Percentiles rank a stretch among this genome's conserved stretches.
Evolutionary conservation across 805 yeast genomes (phyloP).

Genomic region (Starmerella bacillaris): DNA sequence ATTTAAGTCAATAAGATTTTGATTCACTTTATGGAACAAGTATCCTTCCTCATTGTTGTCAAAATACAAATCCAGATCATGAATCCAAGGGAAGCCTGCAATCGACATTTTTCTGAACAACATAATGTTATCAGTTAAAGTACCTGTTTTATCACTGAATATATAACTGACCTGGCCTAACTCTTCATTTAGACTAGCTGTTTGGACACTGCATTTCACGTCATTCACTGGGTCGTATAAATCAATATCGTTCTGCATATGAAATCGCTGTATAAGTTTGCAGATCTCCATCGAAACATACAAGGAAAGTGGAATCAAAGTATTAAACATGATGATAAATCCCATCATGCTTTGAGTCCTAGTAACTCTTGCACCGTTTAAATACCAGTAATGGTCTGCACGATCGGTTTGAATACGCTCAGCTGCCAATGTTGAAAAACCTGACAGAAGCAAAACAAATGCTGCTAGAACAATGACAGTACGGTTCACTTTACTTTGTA

Average conservation of each 20-base stretch:
- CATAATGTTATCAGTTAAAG: slow-evolving; percentile 89
- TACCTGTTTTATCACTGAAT: slow-evolving; percentile 94
- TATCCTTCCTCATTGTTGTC: slow-evolving; percentile 17
- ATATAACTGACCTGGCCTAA: slow-evolving; percentile 90
- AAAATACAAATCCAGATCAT: slow-evolving; percentile 40
- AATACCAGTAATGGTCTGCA: slow-evolving; percentile 42
- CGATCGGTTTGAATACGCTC: slow-evolving; percentile 20
- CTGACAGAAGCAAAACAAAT: slow-evolving; percentile 55
- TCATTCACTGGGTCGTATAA: slow-evolving; percentile 74
- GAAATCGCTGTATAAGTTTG: slow-evolving; percentile 65
- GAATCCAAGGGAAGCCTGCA: slow-evolving; percentile 79
- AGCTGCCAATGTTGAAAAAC: slow-evolving; percentile 70
- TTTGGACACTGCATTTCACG: slow-evolving; percentile 86
- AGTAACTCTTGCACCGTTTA: slow-evolving; percentile 56
- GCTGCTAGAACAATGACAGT: slow-evolving; percentile 78
- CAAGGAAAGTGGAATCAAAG: slow-evolving; percentile 81
- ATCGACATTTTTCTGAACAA: slow-evolving; percentile 74
- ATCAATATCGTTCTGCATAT: slow-evolving; percentile 80
- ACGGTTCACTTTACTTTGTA: slow-evolving; percentile 63
- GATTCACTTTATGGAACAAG: slow-evolving; percentile 16
- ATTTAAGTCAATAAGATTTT: slow-evolving; percentile 6
- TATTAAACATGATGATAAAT: slow-evolving; percentile 90
- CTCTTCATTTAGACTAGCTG: slow-evolving; percentile 90
- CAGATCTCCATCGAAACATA: slow-evolving; percentile 95
- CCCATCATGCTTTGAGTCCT: slow-evolving; percentile 85